phyloP scores from a whole-genome alignment of 805 yeast genomes.

The Metschnikowia henanensis region DNA sequence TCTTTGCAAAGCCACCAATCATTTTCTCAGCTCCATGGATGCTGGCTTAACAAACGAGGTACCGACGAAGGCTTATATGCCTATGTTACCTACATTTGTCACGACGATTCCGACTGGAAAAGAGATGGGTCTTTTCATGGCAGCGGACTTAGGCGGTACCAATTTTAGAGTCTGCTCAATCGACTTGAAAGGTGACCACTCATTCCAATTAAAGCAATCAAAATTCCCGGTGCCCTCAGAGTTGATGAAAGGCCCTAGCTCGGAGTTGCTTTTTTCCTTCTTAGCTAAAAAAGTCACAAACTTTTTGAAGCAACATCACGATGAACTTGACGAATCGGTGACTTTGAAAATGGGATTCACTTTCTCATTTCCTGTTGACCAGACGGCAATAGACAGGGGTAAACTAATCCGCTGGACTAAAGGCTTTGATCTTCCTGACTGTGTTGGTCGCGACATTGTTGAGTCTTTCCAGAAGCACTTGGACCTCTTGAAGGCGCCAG shows the following conservation, averaged over 20 bases:
- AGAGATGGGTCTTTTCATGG: constrained; percentile 79
- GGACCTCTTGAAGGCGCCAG: constrained; percentile 58
- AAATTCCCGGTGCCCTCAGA: constrained; percentile 80
- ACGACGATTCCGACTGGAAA: constrained; percentile 83
- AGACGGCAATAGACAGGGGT: constrained; percentile 77
- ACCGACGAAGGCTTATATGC: constrained; percentile 47
- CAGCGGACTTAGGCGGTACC: constrained; percentile 96
- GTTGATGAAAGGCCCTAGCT: constrained; percentile 61
- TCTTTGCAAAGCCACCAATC: constrained; percentile 48
- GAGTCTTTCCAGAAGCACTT: constrained; percentile 67
- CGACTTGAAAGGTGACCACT: constrained; percentile 68
- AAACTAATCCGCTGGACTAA: constrained; percentile 93
- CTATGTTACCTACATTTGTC: constrained; percentile 94
- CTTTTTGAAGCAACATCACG: constrained; percentile 70
- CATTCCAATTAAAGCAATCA: constrained; percentile 73
- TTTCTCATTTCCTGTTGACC: constrained; percentile 90
- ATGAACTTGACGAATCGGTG: constrained; percentile 32
- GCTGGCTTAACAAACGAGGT: constrained; percentile 50
- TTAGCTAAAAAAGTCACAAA: constrained; percentile 68
- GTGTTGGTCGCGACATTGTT: constrained; percentile 84
- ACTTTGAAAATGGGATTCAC: constrained; percentile 84
- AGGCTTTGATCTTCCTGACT: constrained; percentile 85
- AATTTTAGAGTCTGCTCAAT: constrained; percentile 95
- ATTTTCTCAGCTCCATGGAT: constrained; percentile 61
- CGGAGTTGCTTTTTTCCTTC: constrained; percentile 69